Base-by-base conservation (phyloP, 1,284 basidiomycete species). In the Cryptococcus floricola region DNA sequence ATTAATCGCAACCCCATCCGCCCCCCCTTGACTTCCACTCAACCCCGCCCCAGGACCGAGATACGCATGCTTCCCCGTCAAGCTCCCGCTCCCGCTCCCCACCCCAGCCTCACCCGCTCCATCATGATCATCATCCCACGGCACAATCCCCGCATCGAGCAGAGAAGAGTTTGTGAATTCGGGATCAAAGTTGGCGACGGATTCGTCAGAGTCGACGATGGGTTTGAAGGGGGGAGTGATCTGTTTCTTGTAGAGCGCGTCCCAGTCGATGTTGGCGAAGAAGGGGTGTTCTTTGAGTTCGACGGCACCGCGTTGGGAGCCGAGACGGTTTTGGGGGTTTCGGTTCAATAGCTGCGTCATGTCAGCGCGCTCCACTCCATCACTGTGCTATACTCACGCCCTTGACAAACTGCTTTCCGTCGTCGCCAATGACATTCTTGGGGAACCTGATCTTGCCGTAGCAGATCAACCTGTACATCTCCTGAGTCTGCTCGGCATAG, bases 361-460 rank as follows among this genome's bases (percentile, higher is more conserved):
- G 42, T 28, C 19, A 52, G 44, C 25, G 12, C 28, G 31, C 2
- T 6, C 43, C 18, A 50, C 39, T n/a, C 10, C 23, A 19, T 39
- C 5, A 27, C 31, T 13, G 37, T n/a, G 2, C 16, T 19, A 9
- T 9, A 84, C 89, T 80, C 68, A 94, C 91, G 58, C 92, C 93
- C 78, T 98, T 98, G 71, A 99, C 96, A 67, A 99, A 99, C 78
- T 96, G 90, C 80, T 99, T 99, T 54, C 96, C 96, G 57, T 98
- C 94, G 68, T 98, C 96, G 59, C 88, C 87, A 68, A 98, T 98
- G 34, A 97, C 94, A 69, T 93, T 89, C 28, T 74, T 75, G 31
- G 96, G 96, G 81, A 98, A 98, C 62, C 95, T 85, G 75, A 99
- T 98, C 83, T 98, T 98, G 63, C 96, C 96, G 77, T 75, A 75